These are phyloP conservation scores for Teunomyces kruisii DNA, from an alignment of 805 yeast species.

Conservation along the genomic window DNA sequence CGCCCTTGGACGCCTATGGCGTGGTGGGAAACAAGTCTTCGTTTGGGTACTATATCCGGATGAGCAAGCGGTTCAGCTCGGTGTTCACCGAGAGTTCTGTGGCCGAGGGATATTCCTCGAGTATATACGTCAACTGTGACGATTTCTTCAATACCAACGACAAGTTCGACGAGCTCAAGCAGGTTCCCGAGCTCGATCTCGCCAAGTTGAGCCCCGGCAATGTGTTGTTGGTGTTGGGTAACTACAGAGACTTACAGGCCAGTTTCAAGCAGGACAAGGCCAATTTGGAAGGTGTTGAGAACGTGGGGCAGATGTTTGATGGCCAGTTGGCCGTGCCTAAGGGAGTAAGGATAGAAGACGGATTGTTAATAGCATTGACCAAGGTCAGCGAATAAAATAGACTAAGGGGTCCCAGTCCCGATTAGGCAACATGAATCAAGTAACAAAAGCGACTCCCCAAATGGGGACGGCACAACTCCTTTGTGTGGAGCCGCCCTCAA, in stretches of 20 bases:
- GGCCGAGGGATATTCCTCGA: conserved; percentile 61
- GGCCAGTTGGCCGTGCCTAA: conserved; percentile 53
- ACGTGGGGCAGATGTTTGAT: conserved; percentile 68
- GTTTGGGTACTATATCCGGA: conserved; percentile 74
- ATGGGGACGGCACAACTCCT: no score
- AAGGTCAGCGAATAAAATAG: conserved; percentile 8
- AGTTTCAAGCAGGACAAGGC: conserved; percentile 54
- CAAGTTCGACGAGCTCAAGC: conserved; percentile 11
- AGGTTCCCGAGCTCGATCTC: conserved; percentile 12
- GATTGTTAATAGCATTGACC: conserved; percentile 58
- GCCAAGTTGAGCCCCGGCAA: conserved; percentile 19
- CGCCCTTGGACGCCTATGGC: conserved; percentile 72
- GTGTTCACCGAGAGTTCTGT: conserved; percentile 70
- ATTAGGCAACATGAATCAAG: background rate
- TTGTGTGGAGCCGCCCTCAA: no score
- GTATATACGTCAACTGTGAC: conserved; percentile 66
- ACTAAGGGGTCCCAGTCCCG: background rate
- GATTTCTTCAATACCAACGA: conserved; percentile 49
- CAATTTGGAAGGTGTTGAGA: conserved; percentile 52
- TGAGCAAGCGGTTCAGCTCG: conserved; percentile 58
- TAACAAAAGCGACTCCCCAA: background rate
- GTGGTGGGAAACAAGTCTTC: conserved; percentile 56
- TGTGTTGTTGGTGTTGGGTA: conserved; percentile 61
- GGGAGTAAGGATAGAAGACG: conserved; percentile 70
- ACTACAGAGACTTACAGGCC: conserved; percentile 53